These are phyloP conservation scores for Chaetoscypha palmicola DNA, from an alignment of 2,329 filamentous ascomycete genomes.

Conservation along the genomic window DNA sequence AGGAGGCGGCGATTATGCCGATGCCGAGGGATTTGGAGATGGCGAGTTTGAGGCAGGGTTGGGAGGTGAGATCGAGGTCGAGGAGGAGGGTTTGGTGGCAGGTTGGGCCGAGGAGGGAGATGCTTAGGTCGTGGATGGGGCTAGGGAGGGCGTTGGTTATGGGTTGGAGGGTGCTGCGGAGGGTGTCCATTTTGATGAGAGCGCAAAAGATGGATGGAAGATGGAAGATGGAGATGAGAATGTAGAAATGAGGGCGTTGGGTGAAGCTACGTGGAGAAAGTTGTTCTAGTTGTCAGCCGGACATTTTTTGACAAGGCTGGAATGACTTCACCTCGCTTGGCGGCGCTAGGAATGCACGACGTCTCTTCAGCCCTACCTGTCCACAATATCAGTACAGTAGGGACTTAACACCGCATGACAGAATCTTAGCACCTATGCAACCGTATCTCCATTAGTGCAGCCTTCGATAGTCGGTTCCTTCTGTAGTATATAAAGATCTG, in stretches of 20 bases:
- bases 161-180: slow-evolving; percentile 55
- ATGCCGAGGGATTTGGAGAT: slow-evolving; percentile 90
- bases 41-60: slow-evolving; percentile 77
- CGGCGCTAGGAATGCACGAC: too few relatives aligned
- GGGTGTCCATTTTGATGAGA: slow-evolving; percentile 47
- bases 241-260: neutral
- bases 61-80: slow-evolving; percentile 71
- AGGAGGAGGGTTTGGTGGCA: slow-evolving; percentile 86
- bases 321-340: neutral
- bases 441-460: too few relatives aligned
- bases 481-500: too few relatives aligned
- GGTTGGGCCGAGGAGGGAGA: slow-evolving; percentile 69
- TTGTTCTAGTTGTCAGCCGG: neutral
- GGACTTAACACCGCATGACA: too few relatives aligned
- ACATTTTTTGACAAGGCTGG: neutral
- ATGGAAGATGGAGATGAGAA: too few relatives aligned
- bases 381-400: too few relatives aligned
- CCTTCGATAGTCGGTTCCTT: too few relatives aligned
- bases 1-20: slow-evolving; percentile 83
- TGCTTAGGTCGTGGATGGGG: slow-evolving; percentile 66
- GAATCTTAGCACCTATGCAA: too few relatives aligned
- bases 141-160: slow-evolving; percentile 67
- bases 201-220: neutral
- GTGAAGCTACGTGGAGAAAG: neutral
- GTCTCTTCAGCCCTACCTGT: too few relatives aligned